These are phyloP conservation scores for Porcisia hertigi DNA, from an alignment of 208 protist genomes.

Conservation along the genomic window DNA sequence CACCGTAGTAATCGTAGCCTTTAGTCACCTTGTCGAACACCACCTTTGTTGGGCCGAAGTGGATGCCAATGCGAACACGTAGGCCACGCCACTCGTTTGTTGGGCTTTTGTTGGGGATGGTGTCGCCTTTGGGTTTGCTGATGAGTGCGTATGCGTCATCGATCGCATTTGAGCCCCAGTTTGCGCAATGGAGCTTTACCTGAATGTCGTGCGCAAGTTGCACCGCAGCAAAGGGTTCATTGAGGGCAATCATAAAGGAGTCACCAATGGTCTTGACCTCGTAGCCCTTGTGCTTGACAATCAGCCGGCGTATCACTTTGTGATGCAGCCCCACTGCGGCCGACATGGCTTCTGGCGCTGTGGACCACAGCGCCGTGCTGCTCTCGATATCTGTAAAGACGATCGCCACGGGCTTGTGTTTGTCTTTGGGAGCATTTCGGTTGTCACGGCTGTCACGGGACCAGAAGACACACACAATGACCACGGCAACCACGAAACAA, in stretches of 20 bases:
- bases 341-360: conserved; percentile 43
- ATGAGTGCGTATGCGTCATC: conserved; percentile 30
- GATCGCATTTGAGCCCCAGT: conserved; percentile 57
- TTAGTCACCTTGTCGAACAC: conserved; percentile 57
- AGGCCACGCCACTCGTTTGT: conserved; percentile 39
- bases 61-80: conserved; percentile 59
- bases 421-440: conserved; percentile 56
- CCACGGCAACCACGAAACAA: conserved; percentile 1
- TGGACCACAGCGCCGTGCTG: conserved; percentile 64
- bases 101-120: background rate
- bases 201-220: conserved; percentile 52
- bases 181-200: conserved; percentile 33
- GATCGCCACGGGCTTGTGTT: conserved; percentile 41
- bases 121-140: conserved; percentile 9
- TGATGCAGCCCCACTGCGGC: conserved; percentile 51
- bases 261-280: conserved; percentile 83
- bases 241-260: conserved; percentile 76
- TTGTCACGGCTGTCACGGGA: conserved; percentile 43
- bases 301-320: conserved; percentile 48
- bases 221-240: conserved; percentile 36
- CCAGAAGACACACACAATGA: conserved; percentile 20
- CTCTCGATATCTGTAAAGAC: conserved; percentile 75
- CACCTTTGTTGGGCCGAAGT: conserved; percentile 56
- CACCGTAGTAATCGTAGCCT: conserved; percentile 84
- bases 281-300: conserved; percentile 61